These are phyloP conservation scores for Metschnikowia lunata DNA, from an alignment of 805 yeast genomes.

Conservation along the genomic window DNA sequence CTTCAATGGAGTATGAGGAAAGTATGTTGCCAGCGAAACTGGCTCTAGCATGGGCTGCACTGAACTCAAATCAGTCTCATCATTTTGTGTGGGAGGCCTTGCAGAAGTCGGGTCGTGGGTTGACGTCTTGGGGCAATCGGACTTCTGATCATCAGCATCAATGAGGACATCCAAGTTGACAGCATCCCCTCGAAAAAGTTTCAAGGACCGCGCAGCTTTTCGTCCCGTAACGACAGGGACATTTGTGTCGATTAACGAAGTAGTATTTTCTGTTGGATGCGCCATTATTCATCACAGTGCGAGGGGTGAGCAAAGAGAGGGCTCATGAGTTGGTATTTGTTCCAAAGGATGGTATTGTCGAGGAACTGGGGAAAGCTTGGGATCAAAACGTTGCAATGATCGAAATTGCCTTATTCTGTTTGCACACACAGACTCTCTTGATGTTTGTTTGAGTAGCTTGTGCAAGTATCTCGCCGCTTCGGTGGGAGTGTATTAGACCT, in stretches of 20 bases:
- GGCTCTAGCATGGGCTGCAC: conserved; percentile 42
- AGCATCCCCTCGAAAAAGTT: conserved; percentile 43
- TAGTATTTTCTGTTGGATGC: conserved; percentile 5
- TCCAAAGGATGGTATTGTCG: not conserved
- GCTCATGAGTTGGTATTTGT: not conserved
- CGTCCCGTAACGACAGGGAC: conserved; percentile 41
- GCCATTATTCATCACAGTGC: conserved; percentile 7
- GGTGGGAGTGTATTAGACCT: too few species aligned
- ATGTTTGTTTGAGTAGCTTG: too few species aligned
- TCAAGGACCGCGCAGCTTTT: conserved; percentile 54
- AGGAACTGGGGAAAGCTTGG: too few species aligned
- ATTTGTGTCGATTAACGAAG: conserved; percentile 10
- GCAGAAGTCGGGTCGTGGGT: conserved; percentile 6
- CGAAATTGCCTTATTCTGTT: too few species aligned
- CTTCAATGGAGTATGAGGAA: conserved; percentile 53
- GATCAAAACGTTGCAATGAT: too few species aligned
- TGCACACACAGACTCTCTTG: too few species aligned
- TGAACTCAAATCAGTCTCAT: not conserved
- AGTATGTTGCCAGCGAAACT: conserved; percentile 64
- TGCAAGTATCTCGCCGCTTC: too few species aligned
- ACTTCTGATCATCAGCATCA: conserved; percentile 9
- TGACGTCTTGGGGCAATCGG: conserved; percentile 4
- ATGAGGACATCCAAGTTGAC: conserved; percentile 9
- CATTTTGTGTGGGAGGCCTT: not conserved
- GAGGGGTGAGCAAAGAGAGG: not conserved